These are phyloP conservation scores for Colletotrichum phormii DNA, from an alignment of 2,329 filamentous ascomycete species.

Conservation along the genomic window DNA sequence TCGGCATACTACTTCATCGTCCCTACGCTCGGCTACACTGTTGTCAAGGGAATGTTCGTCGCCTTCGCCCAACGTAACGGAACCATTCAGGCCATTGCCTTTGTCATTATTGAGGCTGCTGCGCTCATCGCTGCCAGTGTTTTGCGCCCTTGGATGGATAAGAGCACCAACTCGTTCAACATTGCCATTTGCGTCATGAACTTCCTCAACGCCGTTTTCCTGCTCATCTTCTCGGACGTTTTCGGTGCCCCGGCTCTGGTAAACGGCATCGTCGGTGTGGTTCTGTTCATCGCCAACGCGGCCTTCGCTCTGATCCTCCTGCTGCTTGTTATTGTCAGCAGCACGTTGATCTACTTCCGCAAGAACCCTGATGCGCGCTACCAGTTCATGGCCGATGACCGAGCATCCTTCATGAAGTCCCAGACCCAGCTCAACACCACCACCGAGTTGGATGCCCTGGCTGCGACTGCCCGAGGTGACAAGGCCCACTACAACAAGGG, in stretches of 20 bases:
- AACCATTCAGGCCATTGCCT: conserved; percentile 81
- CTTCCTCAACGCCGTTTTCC: conserved; percentile 89
- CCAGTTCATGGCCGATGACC: conserved; percentile 95
- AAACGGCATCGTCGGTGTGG: conserved; percentile 87
- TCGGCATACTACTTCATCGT: conserved; percentile 96
- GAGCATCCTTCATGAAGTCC: conserved; percentile 97
- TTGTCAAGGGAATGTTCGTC: conserved; percentile 92
- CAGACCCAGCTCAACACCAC: conserved; percentile 81
- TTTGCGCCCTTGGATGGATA: conserved; percentile 97
- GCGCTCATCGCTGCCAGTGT: conserved; percentile 83
- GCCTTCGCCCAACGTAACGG: conserved; percentile 80
- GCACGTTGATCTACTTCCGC: conserved; percentile 78
- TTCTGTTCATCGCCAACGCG: conserved; percentile 90
- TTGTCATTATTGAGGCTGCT: conserved; percentile 84
- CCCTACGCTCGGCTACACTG: conserved; percentile 79
- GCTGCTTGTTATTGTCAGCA: conserved; percentile 78
- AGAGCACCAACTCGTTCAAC: conserved; percentile 97
- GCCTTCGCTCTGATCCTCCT: conserved; percentile 85
- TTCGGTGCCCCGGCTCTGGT: conserved; percentile 88
- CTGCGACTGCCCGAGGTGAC: conserved; percentile 87
- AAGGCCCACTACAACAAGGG: conserved; percentile 59
- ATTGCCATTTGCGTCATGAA: conserved; percentile 91
- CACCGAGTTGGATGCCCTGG: conserved; percentile 90
- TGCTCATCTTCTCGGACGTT: conserved; percentile 88
- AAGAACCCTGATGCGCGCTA: conserved; percentile 97